These are phyloP conservation scores for Forsythia viridissima DNA, from an alignment of 257 asterid genomes.

Conservation along the genomic window DNA sequence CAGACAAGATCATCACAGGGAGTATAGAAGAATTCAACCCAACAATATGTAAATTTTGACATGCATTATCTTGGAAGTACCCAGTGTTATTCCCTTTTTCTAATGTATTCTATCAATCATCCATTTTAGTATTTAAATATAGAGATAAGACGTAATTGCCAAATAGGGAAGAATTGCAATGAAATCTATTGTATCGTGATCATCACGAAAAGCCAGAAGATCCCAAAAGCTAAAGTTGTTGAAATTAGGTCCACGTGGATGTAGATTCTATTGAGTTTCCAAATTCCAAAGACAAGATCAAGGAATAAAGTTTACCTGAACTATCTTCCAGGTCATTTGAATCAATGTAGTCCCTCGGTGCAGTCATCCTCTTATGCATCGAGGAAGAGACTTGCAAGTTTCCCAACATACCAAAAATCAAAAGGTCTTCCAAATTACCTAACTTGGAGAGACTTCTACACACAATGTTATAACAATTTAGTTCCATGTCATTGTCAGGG, in stretches of 20 bases:
- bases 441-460: conserved; percentile 19
- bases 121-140: not conserved
- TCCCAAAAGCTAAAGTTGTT: not conserved
- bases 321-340: conserved; percentile 49
- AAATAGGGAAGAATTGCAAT: not conserved
- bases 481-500: conserved; percentile 9
- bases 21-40: not conserved
- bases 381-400: conserved; percentile 45
- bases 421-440: conserved; percentile 25
- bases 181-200: not conserved
- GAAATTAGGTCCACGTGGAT: conserved; percentile 9
- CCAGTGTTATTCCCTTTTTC: not conserved
- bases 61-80: not conserved
- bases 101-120: not conserved
- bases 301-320: conserved; percentile 38
- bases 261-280: conserved; percentile 1
- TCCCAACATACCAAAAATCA: conserved; percentile 45
- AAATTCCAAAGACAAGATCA: not conserved
- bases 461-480: conserved; percentile 18
- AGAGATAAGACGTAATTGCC: not conserved
- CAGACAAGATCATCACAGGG: not conserved
- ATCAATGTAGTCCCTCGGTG: conserved; percentile 45
- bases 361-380: conserved; percentile 55
- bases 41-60: not conserved
- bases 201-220: not conserved